Percentiles rank a stretch among this genome's conserved stretches.
phyloP scores from a whole-genome alignment of 2,329 filamentous ascomycete species.

The Shiraia sp. region DNA sequence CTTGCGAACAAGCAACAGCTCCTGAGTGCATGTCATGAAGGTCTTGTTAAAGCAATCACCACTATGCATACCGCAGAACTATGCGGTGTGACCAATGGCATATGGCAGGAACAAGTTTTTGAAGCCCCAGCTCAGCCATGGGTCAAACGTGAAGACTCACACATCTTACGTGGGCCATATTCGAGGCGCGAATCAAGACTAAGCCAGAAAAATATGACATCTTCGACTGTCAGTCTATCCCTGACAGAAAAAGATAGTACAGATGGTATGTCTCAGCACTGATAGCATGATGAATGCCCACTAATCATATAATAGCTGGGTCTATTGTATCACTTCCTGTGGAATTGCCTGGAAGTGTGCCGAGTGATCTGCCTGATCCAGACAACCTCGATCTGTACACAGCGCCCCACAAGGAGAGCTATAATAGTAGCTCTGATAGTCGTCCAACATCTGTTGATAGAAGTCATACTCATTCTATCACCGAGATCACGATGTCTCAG shows the following conservation, averaged over 20 bases:
- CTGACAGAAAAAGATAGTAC: constrained; percentile 13
- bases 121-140: constrained; percentile 27
- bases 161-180: constrained; percentile 25
- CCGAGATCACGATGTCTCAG: too few species aligned
- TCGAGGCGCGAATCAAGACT: constrained; percentile 25
- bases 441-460: constrained; percentile 3
- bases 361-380: constrained; percentile 19
- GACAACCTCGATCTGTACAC: constrained; percentile 15
- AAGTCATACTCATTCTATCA: not conserved
- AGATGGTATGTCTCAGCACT: constrained; percentile 15
- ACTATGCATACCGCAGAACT: constrained; percentile 33
- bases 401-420: not conserved
- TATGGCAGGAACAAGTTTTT: constrained; percentile 17
- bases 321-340: constrained; percentile 21
- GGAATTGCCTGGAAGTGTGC: constrained; percentile 35
- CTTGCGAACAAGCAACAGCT: constrained; percentile 22
- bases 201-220: constrained; percentile 24
- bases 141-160: constrained; percentile 13
- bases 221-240: constrained; percentile 25
- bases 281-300: not conserved
- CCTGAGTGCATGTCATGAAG: constrained; percentile 30
- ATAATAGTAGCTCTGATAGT: constrained; percentile 1
- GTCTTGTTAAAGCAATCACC: constrained; percentile 30
- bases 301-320: constrained; percentile 12
- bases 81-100: constrained; percentile 11